Evolutionary conservation across 352 stramenopile species (phyloP).

Genomic region (Elongisporangium anandrum): DNA sequence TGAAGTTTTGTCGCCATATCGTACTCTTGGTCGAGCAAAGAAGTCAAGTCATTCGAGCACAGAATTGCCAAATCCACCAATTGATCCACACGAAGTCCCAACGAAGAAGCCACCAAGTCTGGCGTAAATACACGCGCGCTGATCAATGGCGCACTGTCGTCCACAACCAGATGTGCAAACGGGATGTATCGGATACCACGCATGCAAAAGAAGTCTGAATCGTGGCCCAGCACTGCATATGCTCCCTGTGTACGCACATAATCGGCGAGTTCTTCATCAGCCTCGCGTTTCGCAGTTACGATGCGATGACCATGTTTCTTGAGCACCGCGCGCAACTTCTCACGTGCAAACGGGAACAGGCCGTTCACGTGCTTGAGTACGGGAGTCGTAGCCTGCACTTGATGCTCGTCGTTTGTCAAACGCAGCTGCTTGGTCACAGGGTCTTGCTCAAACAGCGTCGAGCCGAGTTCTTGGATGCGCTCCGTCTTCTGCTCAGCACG

Average conservation of each 20-base stretch:
- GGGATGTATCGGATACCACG: slow-evolving; percentile 78
- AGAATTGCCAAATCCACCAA: slow-evolving; percentile 84
- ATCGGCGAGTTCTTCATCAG: slow-evolving; percentile 71
- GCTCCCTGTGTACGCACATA: slow-evolving; percentile 46
- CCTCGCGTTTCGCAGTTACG: slow-evolving; percentile 55
- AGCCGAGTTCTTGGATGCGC: slow-evolving; percentile 33
- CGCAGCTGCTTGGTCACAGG: neutral
- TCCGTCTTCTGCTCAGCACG: slow-evolving; percentile 49
- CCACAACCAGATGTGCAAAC: slow-evolving; percentile 37
- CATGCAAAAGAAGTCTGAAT: slow-evolving; percentile 90
- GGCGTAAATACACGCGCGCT: slow-evolving; percentile 72
- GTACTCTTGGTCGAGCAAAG: slow-evolving; percentile 61
- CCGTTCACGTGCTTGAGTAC: slow-evolving; percentile 60
- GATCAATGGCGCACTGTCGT: slow-evolving; percentile 24
- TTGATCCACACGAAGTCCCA: slow-evolving; percentile 56
- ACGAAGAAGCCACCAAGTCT: slow-evolving; percentile 45
- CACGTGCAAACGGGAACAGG: slow-evolving; percentile 70
- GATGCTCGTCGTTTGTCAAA: slow-evolving; percentile 3
- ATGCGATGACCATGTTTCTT: slow-evolving; percentile 45
- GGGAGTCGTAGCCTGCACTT: slow-evolving; percentile 12
- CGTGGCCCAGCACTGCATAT: slow-evolving; percentile 68
- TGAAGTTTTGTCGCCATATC: slow-evolving; percentile 37
- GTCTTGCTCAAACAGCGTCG: slow-evolving; percentile 20
- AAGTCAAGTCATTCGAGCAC: slow-evolving; percentile 88
- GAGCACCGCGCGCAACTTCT: slow-evolving; percentile 59